Base-by-base conservation (phyloP, 2,329 filamentous ascomycete species). In the Fusarium bactridioides region DNA sequence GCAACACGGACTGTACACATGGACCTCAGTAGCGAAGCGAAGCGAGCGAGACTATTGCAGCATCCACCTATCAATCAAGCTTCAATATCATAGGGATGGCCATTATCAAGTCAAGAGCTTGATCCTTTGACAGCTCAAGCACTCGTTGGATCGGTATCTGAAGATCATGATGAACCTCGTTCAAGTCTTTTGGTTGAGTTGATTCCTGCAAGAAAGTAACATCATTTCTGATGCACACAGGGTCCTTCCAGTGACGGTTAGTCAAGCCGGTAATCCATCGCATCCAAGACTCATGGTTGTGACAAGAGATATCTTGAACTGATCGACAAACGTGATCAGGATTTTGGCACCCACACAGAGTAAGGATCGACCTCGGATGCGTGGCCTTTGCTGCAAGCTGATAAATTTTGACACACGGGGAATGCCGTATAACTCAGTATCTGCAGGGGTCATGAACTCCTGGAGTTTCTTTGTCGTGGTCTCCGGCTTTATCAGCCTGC, bases 241-340 rank as follows among this genome's bases (percentile, higher is more conserved):
- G 55, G 63, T 54, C 63, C n/a, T 54, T 54, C 31, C 18, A 25
- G 31, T 43, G n/a, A 67, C n/a, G 12, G 29, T 33, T 45, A 25
- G 29, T 11, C 31, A 9, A 9, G n/a, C 31, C 29, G 9, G n/a
- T 9, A 35, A 21, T 51, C 18, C 48, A 21, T 21, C 31, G 2
- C 9, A 8, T 23, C 0, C 12, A 5, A 35, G 19, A 58, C 15
- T 23, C 13, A 15, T 27, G 21, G n/a, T 19, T 45, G 44, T 38
- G 27, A 48, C 18, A 41, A 43, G 54, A 67, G 40, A 44, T 27
- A 48, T 67, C 38, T 66, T 31, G 16, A 21, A 47, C 16, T 53
- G 66, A 69, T 69, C 66, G 64, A n/a, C 64, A 69, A 35, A 16
- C 38, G 4, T 15, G 50, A 69, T 48, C 64, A 41, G 58, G 64